A percentile compares a stretch with the other conserved stretches of the same genome.
These are phyloP conservation scores for Claviceps fusiformis DNA, from an alignment of 2,329 filamentous ascomycete genomes.

Conservation along the genomic window DNA sequence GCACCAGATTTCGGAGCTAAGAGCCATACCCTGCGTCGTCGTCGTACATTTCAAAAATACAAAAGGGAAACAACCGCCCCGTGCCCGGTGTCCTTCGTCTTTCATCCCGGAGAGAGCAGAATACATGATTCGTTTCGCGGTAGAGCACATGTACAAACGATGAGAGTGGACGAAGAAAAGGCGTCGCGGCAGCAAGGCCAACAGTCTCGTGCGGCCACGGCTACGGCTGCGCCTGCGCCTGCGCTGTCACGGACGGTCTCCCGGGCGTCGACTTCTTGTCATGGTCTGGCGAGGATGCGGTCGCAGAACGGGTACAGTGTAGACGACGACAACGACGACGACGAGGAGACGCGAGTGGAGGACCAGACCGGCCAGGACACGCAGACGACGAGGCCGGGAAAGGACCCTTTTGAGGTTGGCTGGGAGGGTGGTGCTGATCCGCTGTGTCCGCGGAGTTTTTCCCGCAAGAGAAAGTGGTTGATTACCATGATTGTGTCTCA, in stretches of 20 bases:
- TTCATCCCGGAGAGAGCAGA: too few species aligned
- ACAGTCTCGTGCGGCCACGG: neutral
- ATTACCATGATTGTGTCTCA: slow-evolving; percentile 62
- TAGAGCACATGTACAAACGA: neutral
- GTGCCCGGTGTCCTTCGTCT: too few species aligned
- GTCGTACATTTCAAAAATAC: too few species aligned
- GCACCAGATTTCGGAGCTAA: too few species aligned
- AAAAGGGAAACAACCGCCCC: too few species aligned
- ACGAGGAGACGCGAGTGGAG: neutral
- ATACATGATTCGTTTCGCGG: too few species aligned
- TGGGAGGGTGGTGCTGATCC: slow-evolving; percentile 64
- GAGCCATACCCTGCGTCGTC: too few species aligned
- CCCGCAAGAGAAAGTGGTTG: slow-evolving; percentile 56
- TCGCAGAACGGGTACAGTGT: slow-evolving; percentile 33
- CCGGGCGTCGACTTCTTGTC: neutral
- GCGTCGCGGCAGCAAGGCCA: neutral
- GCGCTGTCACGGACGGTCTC: neutral
- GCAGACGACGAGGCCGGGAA: slow-evolving; percentile 12
- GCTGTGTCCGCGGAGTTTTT: slow-evolving; percentile 58
- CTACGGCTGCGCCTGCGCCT: too few species aligned
- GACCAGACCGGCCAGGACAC: slow-evolving; percentile 6
- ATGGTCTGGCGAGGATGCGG: slow-evolving; percentile 8
- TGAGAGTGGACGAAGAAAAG: slow-evolving; percentile 3
- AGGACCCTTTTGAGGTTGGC: slow-evolving; percentile 50
- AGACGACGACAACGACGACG: slow-evolving; percentile 21